Percentiles rank a stretch among this genome's conserved stretches.
Conservation (phyloP, 495 filamentous ascomycete species). For the Aspergillus affinis region DNA sequence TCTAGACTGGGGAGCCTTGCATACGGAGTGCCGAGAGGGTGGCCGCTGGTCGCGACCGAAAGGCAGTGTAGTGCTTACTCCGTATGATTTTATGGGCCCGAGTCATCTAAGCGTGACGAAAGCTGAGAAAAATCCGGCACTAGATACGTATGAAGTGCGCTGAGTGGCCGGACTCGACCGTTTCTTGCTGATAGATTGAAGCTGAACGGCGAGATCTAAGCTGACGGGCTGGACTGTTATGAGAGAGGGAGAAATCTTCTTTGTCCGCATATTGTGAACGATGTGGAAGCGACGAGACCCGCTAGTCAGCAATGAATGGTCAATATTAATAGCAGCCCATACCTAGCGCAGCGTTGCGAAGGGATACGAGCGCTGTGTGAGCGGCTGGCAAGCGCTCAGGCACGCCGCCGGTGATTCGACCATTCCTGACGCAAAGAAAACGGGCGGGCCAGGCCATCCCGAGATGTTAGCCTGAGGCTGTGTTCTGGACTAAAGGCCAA, state of each 20-base stretch:
- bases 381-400: constrained; percentile 8
- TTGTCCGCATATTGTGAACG: not conserved
- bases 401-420: constrained; percentile 10
- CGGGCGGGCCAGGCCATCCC: not conserved
- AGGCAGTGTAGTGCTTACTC: not conserved
- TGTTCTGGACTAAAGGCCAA: not conserved
- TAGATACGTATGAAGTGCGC: not conserved
- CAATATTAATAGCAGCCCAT: constrained; percentile 7
- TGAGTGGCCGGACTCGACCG: not conserved
- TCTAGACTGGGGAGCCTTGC: not conserved
- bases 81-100: not conserved
- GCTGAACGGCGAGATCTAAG: not conserved
- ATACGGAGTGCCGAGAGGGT: not conserved
- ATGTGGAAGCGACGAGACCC: not conserved
- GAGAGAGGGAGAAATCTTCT: not conserved
- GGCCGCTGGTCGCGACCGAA: not conserved
- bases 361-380: constrained; percentile 12
- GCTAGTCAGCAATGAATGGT: not conserved
- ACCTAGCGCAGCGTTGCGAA: not conserved
- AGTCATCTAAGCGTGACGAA: not conserved
- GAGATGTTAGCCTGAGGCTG: constrained; percentile 19
- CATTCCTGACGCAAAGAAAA: constrained; percentile 1
- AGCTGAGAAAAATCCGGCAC: not conserved
- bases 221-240: not conserved
- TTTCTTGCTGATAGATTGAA: not conserved